phyloP scores from a whole-genome alignment of 192 early-diverging fungal genomes.

The Entomortierella lignicola region DNA sequence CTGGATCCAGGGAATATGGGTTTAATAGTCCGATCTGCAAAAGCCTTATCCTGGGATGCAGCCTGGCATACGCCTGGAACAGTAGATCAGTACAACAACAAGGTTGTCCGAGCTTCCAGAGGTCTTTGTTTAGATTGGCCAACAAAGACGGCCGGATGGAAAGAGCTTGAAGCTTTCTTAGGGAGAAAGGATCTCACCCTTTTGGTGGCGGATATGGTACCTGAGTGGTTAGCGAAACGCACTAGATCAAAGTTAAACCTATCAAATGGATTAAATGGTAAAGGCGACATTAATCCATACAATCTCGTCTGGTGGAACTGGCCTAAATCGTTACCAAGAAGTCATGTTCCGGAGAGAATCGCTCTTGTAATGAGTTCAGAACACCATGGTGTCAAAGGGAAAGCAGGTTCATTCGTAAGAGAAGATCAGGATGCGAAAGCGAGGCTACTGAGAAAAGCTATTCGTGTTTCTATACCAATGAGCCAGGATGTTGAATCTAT shows the following conservation, averaged over 20 bases:
- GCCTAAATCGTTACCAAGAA: slow-evolving; percentile 16
- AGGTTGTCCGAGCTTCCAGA: slow-evolving; percentile 59
- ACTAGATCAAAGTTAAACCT: not conserved
- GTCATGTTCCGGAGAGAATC: slow-evolving; percentile 34
- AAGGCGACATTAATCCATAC: not conserved
- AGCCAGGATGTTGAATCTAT: slow-evolving; percentile 54
- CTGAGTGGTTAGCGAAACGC: slow-evolving; percentile 1
- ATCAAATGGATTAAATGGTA: not conserved
- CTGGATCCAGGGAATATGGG: slow-evolving; percentile 62
- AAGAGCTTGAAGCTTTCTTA: slow-evolving; percentile 26
- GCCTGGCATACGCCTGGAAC: slow-evolving; percentile 52
- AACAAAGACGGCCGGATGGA: slow-evolving; percentile 14
- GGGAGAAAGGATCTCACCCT: slow-evolving; percentile 37
- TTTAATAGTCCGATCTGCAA: slow-evolving; percentile 58
- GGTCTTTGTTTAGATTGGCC: slow-evolving; percentile 56
- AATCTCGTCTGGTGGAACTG: slow-evolving; percentile 51
- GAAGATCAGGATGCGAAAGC: slow-evolving; percentile 28
- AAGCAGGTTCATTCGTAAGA: not conserved
- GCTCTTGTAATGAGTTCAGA: slow-evolving; percentile 61
- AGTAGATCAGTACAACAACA: slow-evolving; percentile 60
- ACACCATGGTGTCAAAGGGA: slow-evolving; percentile 51
- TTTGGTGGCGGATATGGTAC: slow-evolving; percentile 61
- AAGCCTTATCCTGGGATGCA: slow-evolving; percentile 58
- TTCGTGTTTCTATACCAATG: slow-evolving; percentile 63
- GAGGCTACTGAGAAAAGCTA: slow-evolving; percentile 21